Conservation (phyloP, 2,329 filamentous ascomycete species). For the Venturia pyrina region DNA sequence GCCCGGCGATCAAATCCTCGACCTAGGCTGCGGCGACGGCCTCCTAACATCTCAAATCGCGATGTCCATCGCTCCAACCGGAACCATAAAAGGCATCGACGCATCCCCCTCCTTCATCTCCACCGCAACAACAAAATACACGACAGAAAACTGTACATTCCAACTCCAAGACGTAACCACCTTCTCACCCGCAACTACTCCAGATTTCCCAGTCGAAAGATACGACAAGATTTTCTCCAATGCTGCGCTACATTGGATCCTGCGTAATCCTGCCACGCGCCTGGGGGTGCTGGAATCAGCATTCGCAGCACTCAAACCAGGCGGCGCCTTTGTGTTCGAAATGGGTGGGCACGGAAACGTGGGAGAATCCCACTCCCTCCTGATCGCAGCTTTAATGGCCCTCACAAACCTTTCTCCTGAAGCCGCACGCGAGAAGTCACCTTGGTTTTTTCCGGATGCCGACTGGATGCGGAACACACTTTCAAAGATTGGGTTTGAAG, state of each 20-base stretch:
- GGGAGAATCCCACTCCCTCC: conserved; percentile 49
- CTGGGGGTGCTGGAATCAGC: conserved; percentile 44
- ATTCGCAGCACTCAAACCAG: conserved; percentile 41
- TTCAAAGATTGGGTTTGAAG: conserved; percentile 31
- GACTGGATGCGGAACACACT: conserved; percentile 40
- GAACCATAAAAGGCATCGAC: conserved; percentile 30
- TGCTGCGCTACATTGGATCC: conserved; percentile 37
- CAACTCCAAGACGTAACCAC: conserved; percentile 23
- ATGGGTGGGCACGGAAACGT: conserved; percentile 64
- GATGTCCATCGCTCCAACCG: conserved; percentile 15
- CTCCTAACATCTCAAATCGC: conserved; percentile 30
- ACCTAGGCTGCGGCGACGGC: conserved; percentile 32
- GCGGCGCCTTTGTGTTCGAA: conserved; percentile 55
- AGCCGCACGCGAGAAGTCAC: conserved; percentile 41
- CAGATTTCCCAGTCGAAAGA: conserved; percentile 13
- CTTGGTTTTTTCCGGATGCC: conserved; percentile 66
- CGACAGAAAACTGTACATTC: conserved; percentile 19
- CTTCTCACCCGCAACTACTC: conserved; percentile 17
- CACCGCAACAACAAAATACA: conserved; percentile 22
- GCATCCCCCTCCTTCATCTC: conserved; percentile 30
- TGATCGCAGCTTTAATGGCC: conserved; percentile 42
- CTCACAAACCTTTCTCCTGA: conserved; percentile 43
- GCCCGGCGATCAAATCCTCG: conserved; percentile 28
- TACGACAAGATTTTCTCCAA: conserved; percentile 35
- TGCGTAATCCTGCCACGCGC: conserved; percentile 38